Percentiles rank a stretch among this genome's conserved stretches.
These are phyloP conservation scores for Sporothrix brunneoviolacea DNA, from an alignment of 2,329 filamentous ascomycete species.

Conservation along the genomic window DNA sequence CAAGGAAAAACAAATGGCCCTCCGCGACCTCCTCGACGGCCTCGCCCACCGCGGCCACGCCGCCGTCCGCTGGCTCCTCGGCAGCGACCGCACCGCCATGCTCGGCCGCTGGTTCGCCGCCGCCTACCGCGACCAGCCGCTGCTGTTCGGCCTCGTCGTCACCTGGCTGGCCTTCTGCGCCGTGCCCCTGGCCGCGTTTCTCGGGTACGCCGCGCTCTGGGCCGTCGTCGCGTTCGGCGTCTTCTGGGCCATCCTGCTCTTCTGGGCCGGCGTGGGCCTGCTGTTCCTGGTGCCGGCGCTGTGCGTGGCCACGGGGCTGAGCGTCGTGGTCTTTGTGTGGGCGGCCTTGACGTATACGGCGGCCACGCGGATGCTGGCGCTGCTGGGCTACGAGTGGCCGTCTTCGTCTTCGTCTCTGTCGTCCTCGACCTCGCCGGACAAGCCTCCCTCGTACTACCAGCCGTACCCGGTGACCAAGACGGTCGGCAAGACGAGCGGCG, in stretches of 20 bases:
- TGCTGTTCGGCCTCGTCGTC: constrained; percentile 8
- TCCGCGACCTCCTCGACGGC: constrained; percentile 2
- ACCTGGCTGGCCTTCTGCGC: constrained; percentile 11
- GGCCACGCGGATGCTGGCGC: neutral
- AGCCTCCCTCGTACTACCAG: neutral
- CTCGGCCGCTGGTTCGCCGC: constrained; percentile 5
- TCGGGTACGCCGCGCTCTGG: constrained; percentile 14
- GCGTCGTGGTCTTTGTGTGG: constrained; percentile 13
- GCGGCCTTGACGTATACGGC: constrained; percentile 8
- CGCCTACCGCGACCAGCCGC: constrained; percentile 10
- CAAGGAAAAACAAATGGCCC: neutral
- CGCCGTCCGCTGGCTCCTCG: neutral
- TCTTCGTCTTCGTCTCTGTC: neutral
- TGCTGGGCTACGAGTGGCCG: constrained; percentile 3
- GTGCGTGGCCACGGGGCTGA: constrained; percentile 11
- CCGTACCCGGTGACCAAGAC: neutral
- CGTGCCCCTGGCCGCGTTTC: constrained; percentile 11
- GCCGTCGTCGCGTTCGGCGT: constrained; percentile 13
- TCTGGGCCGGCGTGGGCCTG: constrained; percentile 17
- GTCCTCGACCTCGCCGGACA: neutral
- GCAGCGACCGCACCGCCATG: constrained; percentile 3
- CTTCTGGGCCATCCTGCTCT: constrained; percentile 17
- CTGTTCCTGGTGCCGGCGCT: constrained; percentile 16
- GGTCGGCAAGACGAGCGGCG: neutral
- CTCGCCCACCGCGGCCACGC: neutral